Conservation (phyloP, 2,329 filamentous ascomycete genomes). For the Ceratocystiopsis brevicomis region DNA sequence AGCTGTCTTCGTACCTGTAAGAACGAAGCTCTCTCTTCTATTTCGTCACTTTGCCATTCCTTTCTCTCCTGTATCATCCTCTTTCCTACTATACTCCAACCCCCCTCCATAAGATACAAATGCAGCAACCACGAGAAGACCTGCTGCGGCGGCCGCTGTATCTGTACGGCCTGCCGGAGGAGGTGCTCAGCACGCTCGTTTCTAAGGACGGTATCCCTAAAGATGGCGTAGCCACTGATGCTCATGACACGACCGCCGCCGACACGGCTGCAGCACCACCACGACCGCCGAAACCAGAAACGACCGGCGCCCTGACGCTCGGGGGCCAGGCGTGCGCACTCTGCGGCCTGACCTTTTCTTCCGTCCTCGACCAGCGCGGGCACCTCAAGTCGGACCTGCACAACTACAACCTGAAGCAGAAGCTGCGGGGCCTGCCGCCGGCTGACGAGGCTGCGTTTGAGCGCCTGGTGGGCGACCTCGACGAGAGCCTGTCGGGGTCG, state of each 20-base stretch:
- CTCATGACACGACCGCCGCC: slow-evolving; percentile 7
- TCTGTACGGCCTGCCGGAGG: slow-evolving; percentile 60
- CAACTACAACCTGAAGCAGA: slow-evolving; percentile 86
- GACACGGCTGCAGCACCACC: slow-evolving; percentile 6
- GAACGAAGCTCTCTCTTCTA: too few species aligned
- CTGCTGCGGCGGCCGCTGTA: slow-evolving; percentile 33
- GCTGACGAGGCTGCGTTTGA: slow-evolving; percentile 75
- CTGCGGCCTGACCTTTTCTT: slow-evolving; percentile 53
- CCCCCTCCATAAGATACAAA: too few species aligned
- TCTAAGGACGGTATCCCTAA: slow-evolving; percentile 39
- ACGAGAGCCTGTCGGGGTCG: slow-evolving; percentile 85
- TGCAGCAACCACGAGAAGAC: slow-evolving; percentile 17
- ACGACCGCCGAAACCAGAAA: slow-evolving; percentile 6
- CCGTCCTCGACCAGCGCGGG: slow-evolving; percentile 60
- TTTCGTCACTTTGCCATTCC: too few species aligned
- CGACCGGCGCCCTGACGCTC: slow-evolving; percentile 15
- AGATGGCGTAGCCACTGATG: slow-evolving; percentile 18
- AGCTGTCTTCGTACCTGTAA: too few species aligned
- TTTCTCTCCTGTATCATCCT: too few species aligned
- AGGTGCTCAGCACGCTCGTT: slow-evolving; percentile 50
- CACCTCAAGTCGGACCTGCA: slow-evolving; percentile 86
- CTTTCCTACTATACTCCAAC: too few species aligned
- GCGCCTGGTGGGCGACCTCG: slow-evolving; percentile 63
- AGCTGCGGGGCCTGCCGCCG: slow-evolving; percentile 50
- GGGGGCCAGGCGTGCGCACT: slow-evolving; percentile 63